These are phyloP conservation scores for Arabidopsis thaliana DNA, from an alignment of 345 rosid genomes.

Conservation along the genomic window DNA sequence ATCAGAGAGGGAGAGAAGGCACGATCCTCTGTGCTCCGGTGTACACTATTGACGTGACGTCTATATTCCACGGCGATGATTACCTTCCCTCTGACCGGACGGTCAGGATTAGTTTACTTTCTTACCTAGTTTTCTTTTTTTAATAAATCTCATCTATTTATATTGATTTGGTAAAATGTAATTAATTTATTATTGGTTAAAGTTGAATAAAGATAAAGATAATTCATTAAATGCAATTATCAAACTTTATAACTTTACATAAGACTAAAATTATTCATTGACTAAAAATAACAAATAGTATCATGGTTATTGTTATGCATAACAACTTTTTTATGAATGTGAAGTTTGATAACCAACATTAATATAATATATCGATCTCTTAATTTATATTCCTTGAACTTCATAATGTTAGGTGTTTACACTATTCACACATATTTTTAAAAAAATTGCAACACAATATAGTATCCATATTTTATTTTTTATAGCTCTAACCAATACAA, in stretches of 20 bases:
- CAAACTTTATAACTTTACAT: not conserved
- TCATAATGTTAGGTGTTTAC: too few relatives aligned
- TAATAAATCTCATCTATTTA: not conserved
- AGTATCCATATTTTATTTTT: too few relatives aligned
- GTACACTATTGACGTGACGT: conserved; percentile 1
- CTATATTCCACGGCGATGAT: not conserved
- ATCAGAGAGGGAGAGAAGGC: too few relatives aligned
- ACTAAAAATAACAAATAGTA: not conserved
- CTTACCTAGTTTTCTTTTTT: not conserved
- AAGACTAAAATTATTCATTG: not conserved
- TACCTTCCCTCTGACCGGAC: conserved; percentile 7
- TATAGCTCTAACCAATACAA: too few relatives aligned
- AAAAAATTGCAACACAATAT: too few relatives aligned
- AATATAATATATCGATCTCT: too few relatives aligned
- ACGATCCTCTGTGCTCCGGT: conserved; percentile 12
- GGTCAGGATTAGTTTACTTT: conserved; percentile 26
- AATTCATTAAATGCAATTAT: not conserved
- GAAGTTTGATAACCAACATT: not conserved
- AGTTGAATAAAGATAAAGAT: not conserved
- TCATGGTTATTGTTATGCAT: not conserved
- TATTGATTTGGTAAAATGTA: not conserved
- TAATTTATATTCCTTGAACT: too few relatives aligned
- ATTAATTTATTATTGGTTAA: not conserved
- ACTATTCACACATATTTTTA: too few relatives aligned
- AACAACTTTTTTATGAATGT: not conserved